phyloP scores from a whole-genome alignment of 2,329 filamentous ascomycete genomes.

The Botrytis cinerea region DNA sequence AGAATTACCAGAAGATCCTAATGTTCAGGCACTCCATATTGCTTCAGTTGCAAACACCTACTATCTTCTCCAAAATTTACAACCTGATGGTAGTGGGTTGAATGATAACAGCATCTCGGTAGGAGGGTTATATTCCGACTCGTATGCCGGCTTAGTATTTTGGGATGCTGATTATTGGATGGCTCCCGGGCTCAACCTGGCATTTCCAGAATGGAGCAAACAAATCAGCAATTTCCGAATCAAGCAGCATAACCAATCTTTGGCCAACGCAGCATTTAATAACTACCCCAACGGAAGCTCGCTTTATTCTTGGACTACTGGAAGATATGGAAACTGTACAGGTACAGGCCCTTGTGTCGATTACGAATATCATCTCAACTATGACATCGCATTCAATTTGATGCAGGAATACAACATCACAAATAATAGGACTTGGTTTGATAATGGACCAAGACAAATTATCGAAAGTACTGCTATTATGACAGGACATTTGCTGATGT shows the following conservation, averaged over 20 bases:
- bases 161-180: constrained; percentile 47
- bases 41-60: constrained; percentile 56
- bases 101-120: constrained; percentile 66
- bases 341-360: constrained; percentile 64
- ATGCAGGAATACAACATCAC: constrained; percentile 41
- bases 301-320: constrained; percentile 69
- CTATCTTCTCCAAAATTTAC: constrained; percentile 54
- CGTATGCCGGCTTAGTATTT: constrained; percentile 59
- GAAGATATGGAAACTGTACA: constrained; percentile 68
- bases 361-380: constrained; percentile 72
- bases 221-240: constrained; percentile 66
- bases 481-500: constrained; percentile 60
- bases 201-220: constrained; percentile 62
- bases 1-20: constrained; percentile 58
- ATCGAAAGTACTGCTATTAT: constrained; percentile 64
- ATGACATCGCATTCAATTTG: constrained; percentile 62
- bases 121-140: constrained; percentile 67
- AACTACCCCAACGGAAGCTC: constrained; percentile 58
- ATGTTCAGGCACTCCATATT: constrained; percentile 57
- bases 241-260: constrained; percentile 59
- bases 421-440: constrained; percentile 42
- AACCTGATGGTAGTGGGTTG: constrained; percentile 53
- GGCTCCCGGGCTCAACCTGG: constrained; percentile 60
- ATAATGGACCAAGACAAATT: constrained; percentile 58
- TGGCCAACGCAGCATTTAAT: constrained; percentile 62